These are phyloP conservation scores for Chrysochromulina parva DNA, from an alignment of 78 protist species.

Conservation along the genomic window DNA sequence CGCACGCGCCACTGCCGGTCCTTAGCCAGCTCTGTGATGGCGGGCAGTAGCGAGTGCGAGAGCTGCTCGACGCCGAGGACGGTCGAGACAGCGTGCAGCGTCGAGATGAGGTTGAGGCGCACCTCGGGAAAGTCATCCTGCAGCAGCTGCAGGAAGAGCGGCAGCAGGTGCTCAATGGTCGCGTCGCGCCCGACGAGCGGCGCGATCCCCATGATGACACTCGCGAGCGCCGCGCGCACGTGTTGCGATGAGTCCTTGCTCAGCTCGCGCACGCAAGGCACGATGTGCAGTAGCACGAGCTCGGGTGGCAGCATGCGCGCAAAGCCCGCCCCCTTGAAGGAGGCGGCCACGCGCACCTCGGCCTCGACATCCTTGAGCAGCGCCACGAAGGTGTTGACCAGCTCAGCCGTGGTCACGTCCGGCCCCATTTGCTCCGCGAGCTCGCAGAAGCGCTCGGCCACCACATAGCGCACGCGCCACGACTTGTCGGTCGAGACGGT, in stretches of 20 bases:
- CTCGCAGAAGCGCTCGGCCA: slow-evolving; percentile 79
- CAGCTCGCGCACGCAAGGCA: slow-evolving; percentile 75
- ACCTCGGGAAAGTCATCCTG: slow-evolving; percentile 84
- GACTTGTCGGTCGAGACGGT: slow-evolving; percentile 76
- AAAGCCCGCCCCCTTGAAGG: slow-evolving; percentile 61
- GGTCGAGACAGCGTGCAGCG: slow-evolving; percentile 22
- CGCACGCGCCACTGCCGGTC: slow-evolving; percentile 73
- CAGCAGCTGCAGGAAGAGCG: slow-evolving; percentile 81
- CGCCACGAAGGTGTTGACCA: background rate
- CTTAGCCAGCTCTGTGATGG: slow-evolving; percentile 88
- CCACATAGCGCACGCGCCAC: slow-evolving; percentile 96
- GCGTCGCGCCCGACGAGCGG: slow-evolving; percentile 76
- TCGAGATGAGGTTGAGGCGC: slow-evolving; percentile 86
- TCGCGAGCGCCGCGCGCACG: slow-evolving; percentile 89
- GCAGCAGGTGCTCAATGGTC: slow-evolving; percentile 78
- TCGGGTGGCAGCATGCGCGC: background rate
- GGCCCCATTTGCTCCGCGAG: background rate
- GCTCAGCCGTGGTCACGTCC: background rate
- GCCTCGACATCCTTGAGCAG: slow-evolving; percentile 88
- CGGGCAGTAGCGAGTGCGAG: slow-evolving; percentile 86
- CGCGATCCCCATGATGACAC: slow-evolving; percentile 76
- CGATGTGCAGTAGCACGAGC: slow-evolving; percentile 20
- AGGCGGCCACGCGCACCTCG: slow-evolving; percentile 95
- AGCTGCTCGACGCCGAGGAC: slow-evolving; percentile 85
- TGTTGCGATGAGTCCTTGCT: slow-evolving; percentile 85